Evolutionary conservation across 2,329 filamentous ascomycete species (phyloP), one percentile per base, ranked within the genome.

Genomic region (Teratosphaeria viscida): DNA sequence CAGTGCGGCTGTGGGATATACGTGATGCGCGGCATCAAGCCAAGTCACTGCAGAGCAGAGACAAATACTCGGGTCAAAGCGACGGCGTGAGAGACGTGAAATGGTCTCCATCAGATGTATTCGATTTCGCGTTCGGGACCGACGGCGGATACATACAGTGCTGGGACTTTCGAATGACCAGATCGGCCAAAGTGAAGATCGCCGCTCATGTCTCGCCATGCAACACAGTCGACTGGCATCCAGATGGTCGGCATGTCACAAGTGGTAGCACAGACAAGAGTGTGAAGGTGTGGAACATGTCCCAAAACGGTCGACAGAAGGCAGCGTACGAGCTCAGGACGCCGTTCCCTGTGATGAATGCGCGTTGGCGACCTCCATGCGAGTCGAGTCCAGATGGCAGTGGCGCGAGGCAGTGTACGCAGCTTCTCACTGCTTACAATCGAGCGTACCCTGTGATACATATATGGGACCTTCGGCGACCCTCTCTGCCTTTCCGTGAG

Each of bases 171-270:
- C 80, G 83, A 59, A 80, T 83, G 63, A 74, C 78, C 57, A 81
- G 78, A 64, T 77, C 78, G 29, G 79, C 84, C 7, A 77, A 83
- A 66, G 73, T 86, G 65, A 82, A 81, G 64, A 82, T 86, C 59
- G 80, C 81, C 37, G 84, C 83, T 52, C 84, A 87, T 68, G 79
- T 83, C 64, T 61, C 65, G 12, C 60, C 71, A 5, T 86, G 84
- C 72, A 84, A 80, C 62, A 78, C 82, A 5, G 79, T 87, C 39
- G 84, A 87, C 68, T 87, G 84, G 83, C 84, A 87, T 67, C 84
- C 84, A 1, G 83, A 86, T 65, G 84, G 84, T 6, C 85, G 81
- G 66, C 82, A 86, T 68, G 74, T 87, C 10, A 78, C 83, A 58
- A 86, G 82, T 64, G 83, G 82, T n/a, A 79, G 84, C 57, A 77